Evolutionary conservation across 257 asterid species (phyloP), one percentile per base, ranked within the genome.

Genomic region (Nicotiana undulata): DNA sequence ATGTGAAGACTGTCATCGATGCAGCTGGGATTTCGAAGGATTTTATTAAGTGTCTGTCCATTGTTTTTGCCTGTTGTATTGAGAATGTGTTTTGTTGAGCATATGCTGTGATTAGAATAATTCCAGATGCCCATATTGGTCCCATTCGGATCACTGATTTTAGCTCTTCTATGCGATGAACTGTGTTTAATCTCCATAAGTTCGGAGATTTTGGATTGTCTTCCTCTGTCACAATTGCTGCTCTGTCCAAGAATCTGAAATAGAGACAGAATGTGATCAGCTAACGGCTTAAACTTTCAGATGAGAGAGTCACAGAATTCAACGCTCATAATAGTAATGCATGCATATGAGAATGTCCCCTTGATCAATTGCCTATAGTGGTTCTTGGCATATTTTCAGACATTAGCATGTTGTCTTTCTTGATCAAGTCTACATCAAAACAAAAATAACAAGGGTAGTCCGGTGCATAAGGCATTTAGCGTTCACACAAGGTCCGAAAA

Each of bases 111-210:
- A 93, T 91, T 29, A 89, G 79, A 63, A 92, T 90, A 83, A 95
- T 95, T 37, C 98, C 99, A 9, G 99, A 85, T 0, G 97, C 98
- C 98, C 97, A 92, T 67, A 95, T 95, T n/a, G 99, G 99, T 0
- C 92, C 94, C 98, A 95, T 91, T 81, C 97, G 83, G 80, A 94
- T 88, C 3, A 92, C 82, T 16, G 98, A 88, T 81, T 94, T 94
- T 0, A 94, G 91, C 76, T 95, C 99, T 72, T 95, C 99, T 17
- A 93, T 92, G 1, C 98, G 95, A 79, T 95, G 99, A 67, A 93
- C 90, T 9, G 97, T 93, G 89, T 86, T 89, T 51, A 94, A 85
- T 31, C 82, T 85, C 97, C 98, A 94, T 5, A 77, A 80, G 29
- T 92, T 87, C 4, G 97, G 96, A 53, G 88, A 70, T 77, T 90